These are phyloP conservation scores for Oropetium thomaeum DNA, from an alignment of 176 grass and related monocot genomes.

Conservation along the genomic window DNA sequence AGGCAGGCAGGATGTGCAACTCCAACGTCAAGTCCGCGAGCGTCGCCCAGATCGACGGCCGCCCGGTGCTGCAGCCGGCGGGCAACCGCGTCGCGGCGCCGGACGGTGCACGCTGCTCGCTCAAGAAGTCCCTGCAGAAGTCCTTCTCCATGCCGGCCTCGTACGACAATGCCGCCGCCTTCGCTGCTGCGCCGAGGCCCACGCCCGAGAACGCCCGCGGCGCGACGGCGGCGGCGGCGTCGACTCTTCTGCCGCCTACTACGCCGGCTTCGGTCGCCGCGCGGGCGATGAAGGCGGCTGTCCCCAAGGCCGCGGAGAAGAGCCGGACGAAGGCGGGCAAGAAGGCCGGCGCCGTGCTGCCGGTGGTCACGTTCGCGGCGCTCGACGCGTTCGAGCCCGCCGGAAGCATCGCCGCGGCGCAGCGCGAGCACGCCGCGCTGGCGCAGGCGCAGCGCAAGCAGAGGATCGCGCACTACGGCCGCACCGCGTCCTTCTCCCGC, in stretches of 20 bases:
- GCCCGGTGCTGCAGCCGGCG: conserved; percentile 82
- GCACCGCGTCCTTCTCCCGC: conserved; percentile 64
- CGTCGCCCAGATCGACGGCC: conserved; percentile 69
- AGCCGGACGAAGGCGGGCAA: conserved; percentile 26
- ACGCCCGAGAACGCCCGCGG: not conserved
- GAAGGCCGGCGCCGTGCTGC: conserved; percentile 37
- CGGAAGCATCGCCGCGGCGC: conserved; percentile 61
- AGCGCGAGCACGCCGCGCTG: conserved; percentile 55
- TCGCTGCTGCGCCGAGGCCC: not conserved
- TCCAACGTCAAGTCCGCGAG: conserved; percentile 68
- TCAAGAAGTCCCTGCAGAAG: conserved; percentile 82
- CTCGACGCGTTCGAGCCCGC: conserved; percentile 49
- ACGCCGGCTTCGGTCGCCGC: conserved; percentile 27
- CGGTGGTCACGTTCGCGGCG: conserved; percentile 35
- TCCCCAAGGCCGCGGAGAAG: conserved; percentile 2
- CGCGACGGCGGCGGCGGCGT: not conserved
- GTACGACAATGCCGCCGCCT: conserved; percentile 2
- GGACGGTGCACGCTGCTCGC: conserved; percentile 44
- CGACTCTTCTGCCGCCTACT: conserved; percentile 18
- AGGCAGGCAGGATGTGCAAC: conserved; percentile 66
- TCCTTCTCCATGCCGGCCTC: conserved; percentile 61
- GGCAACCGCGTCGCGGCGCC: conserved; percentile 63
- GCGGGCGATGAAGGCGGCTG: conserved; percentile 22
- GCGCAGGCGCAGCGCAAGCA: conserved; percentile 83
- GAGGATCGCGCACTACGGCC: conserved; percentile 74